Base-by-base conservation (phyloP, 805 yeast genomes). In the Kluyveromyces nonfermentans region DNA sequence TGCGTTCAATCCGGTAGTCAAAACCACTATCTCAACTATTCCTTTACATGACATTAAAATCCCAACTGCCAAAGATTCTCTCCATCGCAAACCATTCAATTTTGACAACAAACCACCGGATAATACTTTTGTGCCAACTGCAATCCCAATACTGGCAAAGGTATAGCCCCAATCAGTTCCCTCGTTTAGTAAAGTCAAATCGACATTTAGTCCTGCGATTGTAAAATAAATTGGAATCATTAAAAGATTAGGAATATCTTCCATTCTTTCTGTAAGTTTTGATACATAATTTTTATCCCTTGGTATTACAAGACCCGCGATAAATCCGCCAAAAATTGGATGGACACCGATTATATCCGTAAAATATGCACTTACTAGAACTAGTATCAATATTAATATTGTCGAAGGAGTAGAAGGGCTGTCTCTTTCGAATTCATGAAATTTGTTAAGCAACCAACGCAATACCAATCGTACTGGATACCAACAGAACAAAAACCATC, bases 21-120 rank as follows among this genome's bases (percentile, higher is more conserved):
- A 68, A 17, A 84, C 93, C 35, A 84, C 89, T 58, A 84, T 80
- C 62, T 84, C 94, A 19, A 84, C 93, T 50, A 84, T 82, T 62
- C 95, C 95, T 62, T 85, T 85, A 71, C 95, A 85, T 6, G 90
- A 82, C 93, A 85, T 85, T 52, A 85, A 68, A 19, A 82, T 74
- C 42, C 94, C 95, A 33, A 83, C 90, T 2, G 89, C 71, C 31
- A 79, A 59, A 2, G 87, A 75, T 59, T 85, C 93, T 58, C 89
- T 73, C 83, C 85, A 80, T 40, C 70, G 70, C 40, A 84, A 63
- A 1, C 83, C 85, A 58, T 72, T 73, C 34, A 76, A 46, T 50
- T 72, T 78, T 2, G 89, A 81, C 33, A 82, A 80, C 10, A 79
- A 48, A 28, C 76, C 63, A 2, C 93, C 93, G 12, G 93, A 88